Conservation (phyloP, 2,329 filamentous ascomycete species). For the Monosporascus sp. region DNA sequence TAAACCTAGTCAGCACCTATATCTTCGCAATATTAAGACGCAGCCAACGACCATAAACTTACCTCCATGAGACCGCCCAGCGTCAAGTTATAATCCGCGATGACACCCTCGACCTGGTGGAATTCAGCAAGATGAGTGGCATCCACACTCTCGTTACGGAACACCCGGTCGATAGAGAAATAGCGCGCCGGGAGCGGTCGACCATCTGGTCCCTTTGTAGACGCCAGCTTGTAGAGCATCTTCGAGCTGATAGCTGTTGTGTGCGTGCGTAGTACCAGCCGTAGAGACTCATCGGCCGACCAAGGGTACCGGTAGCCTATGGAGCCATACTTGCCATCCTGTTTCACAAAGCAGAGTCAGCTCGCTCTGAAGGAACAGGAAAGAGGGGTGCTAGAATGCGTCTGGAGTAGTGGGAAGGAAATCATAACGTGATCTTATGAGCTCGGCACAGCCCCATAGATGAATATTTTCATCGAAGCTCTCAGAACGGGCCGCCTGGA, state of each 20-base stretch:
- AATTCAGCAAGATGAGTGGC: slow-evolving; percentile 96
- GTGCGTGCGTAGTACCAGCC: slow-evolving; percentile 89
- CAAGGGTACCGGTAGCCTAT: slow-evolving; percentile 96
- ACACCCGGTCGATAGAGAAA: slow-evolving; percentile 97
- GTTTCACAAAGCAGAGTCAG: background rate
- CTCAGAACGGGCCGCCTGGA: background rate
- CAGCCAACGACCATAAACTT: background rate
- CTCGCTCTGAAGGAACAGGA: too few species aligned
- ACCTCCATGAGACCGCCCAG: slow-evolving; percentile 80
- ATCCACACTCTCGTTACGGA: slow-evolving; percentile 93
- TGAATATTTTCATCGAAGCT: background rate
- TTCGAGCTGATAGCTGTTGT: slow-evolving; percentile 89
- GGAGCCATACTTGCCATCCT: slow-evolving; percentile 82
- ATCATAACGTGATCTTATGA: too few species aligned
- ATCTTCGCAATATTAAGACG: background rate
- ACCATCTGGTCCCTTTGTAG: slow-evolving; percentile 68
- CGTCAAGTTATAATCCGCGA: slow-evolving; percentile 91
- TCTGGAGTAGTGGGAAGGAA: too few species aligned
- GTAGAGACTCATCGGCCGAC: slow-evolving; percentile 78
- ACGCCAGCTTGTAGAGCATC: slow-evolving; percentile 84
- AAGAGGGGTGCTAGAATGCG: too few species aligned
- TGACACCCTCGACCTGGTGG: slow-evolving; percentile 97
- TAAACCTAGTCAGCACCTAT: background rate
- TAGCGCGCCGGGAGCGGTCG: slow-evolving; percentile 71
- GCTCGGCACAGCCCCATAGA: too few species aligned